phyloP scores from a whole-genome alignment of 23 red algal genomes.

The Pyropia haitanensis region DNA sequence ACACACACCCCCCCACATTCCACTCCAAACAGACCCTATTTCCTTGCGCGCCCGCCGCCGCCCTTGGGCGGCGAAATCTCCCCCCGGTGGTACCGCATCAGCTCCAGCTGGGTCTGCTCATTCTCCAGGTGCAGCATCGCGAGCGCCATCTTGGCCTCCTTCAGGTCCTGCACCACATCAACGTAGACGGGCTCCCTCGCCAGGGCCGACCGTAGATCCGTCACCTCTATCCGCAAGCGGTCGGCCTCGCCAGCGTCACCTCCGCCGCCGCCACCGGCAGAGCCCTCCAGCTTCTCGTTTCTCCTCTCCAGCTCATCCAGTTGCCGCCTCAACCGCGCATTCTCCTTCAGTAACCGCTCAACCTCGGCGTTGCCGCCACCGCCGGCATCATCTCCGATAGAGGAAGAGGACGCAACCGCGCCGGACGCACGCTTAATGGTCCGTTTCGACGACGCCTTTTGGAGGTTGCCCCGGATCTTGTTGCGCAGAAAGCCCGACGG shows the following conservation, averaged over 20 bases:
- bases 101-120: constrained; percentile 43
- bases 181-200: constrained; percentile 46
- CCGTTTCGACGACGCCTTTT: neutral
- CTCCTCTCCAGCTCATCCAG: constrained; percentile 27
- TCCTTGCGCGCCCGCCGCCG: too few species aligned
- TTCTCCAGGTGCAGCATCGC: constrained; percentile 55
- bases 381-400: neutral
- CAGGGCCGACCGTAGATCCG: constrained; percentile 35
- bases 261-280: neutral
- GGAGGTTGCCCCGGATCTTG: constrained; percentile 23
- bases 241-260: constrained; percentile 26
- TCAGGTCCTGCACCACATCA: constrained; percentile 52
- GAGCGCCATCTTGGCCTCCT: constrained; percentile 70
- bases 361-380: constrained; percentile 31
- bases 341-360: constrained; percentile 44
- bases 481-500: constrained; percentile 9
- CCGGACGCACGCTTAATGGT: neutral
- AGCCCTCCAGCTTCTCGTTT: neutral
- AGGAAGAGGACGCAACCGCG: neutral
- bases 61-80: constrained; percentile 13
- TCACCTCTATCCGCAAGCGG: constrained; percentile 31
- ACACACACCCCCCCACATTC: too few species aligned
- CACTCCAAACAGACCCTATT: too few species aligned
- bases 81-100: constrained; percentile 57
- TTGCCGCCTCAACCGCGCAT: constrained; percentile 45